Base-by-base conservation (phyloP, 495 filamentous ascomycete genomes). In the Aspergillus cavernicola region DNA sequence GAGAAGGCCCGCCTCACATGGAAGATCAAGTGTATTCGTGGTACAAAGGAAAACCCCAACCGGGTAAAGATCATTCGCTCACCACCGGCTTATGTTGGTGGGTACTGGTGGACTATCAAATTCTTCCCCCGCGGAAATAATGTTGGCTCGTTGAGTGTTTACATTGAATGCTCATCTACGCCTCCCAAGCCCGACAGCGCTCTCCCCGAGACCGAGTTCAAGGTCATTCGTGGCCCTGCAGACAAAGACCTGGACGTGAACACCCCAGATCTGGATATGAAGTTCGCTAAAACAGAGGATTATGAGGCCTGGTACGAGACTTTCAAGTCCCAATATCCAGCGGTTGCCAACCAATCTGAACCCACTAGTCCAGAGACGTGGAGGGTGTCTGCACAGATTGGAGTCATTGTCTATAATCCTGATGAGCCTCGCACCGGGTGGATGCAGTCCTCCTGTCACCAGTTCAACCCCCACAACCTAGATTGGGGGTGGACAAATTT, bases 401-500 rank as follows among this genome's bases (percentile, higher is more conserved):
- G 80, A 35, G 78, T 85, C 24, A 75, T 86, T 38, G 62, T 85
- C 13, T 86, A 86, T 67, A 87, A 86, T 58, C 84, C 84, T 0
- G 66, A 75, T 31, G 84, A 87, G 56, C 84, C 84, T 23, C 77
- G 83, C 13, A 81, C 82, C 1, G 76, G 80, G 35, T 76, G 75
- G 63, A 73, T 75, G 62, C 74, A 82, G 47, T 79, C 74, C 2
- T 80, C 79, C 24, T 72, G 73, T 32, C 83, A 86, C 60, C 79
- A 81, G 43, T 87, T 82, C 65, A 79, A 79, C 53, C 69, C 74
- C 9, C 69, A 77, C 47, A 80, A 78, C 46, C 54, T 81, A 8
- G 84, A 87, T 56, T 86, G 84, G 80, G 84, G 84, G 2, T 86
- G 82, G 81, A 84, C 81, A 16, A 77, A 83, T 47, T 86, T 85